Base-by-base conservation (phyloP, 192 early-diverging fungal genomes). In the Backusella luteola region DNA sequence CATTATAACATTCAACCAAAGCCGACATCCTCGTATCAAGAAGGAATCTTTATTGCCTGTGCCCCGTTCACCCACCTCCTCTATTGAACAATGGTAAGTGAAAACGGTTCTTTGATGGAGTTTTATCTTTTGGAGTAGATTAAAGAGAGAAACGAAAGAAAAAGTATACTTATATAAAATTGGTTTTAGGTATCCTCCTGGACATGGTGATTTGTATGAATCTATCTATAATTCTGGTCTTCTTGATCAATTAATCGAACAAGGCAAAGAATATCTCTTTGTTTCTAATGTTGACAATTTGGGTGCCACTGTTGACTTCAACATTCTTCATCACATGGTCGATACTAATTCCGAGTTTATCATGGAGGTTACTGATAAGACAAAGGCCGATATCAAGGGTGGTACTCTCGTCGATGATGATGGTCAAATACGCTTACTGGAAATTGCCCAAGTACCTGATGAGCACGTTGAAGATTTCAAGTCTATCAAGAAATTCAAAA, bases 321-420 rank as follows among this genome's bases (percentile, higher is more conserved):
- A 90, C 77, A 98, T 99, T 74, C 84, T 98, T 71, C 87, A 95
- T 78, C 95, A 99, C 81, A 92, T 99, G 91, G 93, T 91, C 39
- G 87, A 89, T 49, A 91, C 92, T 66, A 92, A 87, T 17, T 90
- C 96, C 56, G 97, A 98, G 81, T 99, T 98, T 81, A 86, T 98
- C 63, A 99, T 99, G 98, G 98, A 99, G 83, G 95, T 99, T 21
- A 98, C 96, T 6, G 94, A 99, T 90, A 99, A 99, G 91, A 99
- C 96, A 59, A 96, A 97, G 88, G 95, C 97, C 36, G 98, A 99
- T 83, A 94, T 99, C 85, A 99, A 99, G 91, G 98, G 97, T 77
- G 97, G 98, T 77, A 99, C 98, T n/a, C 85, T 99, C 29, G 96
- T 99, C 76, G 96, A 99, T 77, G 98, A 99, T 85, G 96, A 98